A percentile compares a stretch with the other conserved stretches of the same genome.
phyloP scores from a whole-genome alignment of 208 protist species.

The Acanthamoeba quina region DNA sequence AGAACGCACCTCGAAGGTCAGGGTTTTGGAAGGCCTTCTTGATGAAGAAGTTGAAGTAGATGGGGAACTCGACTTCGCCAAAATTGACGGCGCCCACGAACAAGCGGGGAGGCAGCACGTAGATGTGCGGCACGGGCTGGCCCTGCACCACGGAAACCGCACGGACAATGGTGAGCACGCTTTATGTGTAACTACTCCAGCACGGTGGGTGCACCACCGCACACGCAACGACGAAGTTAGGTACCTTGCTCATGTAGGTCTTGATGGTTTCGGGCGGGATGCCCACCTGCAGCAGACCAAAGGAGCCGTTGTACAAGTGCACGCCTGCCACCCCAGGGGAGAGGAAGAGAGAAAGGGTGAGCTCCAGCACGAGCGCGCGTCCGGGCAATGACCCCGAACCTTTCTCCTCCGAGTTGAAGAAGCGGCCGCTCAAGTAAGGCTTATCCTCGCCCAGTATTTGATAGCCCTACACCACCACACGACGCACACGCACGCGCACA shows the following conservation, averaged over 20 bases:
- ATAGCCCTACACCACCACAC: neutral
- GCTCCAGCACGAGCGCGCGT: neutral
- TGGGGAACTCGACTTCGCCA: constrained; percentile 83
- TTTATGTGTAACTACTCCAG: neutral
- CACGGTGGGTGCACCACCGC: neutral
- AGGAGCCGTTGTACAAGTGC: neutral
- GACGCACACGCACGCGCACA: neutral
- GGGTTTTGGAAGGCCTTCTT: constrained; percentile 76
- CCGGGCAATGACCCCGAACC: neutral
- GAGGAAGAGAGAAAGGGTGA: neutral
- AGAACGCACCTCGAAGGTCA: neutral
- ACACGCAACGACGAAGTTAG: neutral
- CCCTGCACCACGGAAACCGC: neutral
- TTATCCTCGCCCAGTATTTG: neutral
- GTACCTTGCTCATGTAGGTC: constrained; percentile 72
- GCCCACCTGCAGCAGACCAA: constrained; percentile 85
- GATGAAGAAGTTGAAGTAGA: constrained; percentile 85
- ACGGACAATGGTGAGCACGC: neutral
- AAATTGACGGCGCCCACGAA: constrained; percentile 72
- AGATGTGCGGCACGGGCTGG: constrained; percentile 70
- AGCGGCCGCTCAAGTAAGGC: constrained; percentile 11
- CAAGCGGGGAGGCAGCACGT: constrained; percentile 80
- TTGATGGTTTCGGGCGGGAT: constrained; percentile 88
- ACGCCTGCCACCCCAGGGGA: neutral
- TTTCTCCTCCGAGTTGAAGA: constrained; percentile 33